These are phyloP conservation scores for Cryphonectria nitschkei DNA, from an alignment of 2,329 filamentous ascomycete genomes.

Conservation along the genomic window DNA sequence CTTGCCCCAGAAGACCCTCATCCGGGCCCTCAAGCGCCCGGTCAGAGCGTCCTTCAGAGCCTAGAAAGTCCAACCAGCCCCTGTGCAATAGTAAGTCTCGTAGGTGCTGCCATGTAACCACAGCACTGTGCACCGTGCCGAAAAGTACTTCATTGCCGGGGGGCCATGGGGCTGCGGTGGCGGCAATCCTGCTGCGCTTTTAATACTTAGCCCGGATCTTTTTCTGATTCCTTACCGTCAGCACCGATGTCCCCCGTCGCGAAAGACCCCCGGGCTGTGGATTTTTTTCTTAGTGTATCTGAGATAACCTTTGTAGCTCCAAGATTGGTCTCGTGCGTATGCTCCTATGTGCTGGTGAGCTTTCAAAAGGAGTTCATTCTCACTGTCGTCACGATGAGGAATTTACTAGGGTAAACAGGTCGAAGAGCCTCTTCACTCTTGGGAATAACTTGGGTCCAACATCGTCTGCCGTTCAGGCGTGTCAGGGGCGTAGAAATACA, in stretches of 20 bases:
- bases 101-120: background rate
- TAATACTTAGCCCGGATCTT: conserved; percentile 3
- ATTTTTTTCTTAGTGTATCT: conserved; percentile 2
- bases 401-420: background rate
- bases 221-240: conserved; percentile 10
- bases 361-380: background rate
- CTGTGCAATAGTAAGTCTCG: conserved; percentile 7
- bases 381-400: background rate
- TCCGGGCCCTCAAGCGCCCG: background rate
- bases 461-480: background rate
- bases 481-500: background rate
- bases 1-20: conserved; percentile 8
- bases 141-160: background rate
- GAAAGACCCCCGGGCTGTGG: background rate
- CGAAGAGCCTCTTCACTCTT: background rate
- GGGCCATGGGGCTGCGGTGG: background rate
- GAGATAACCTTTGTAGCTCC: background rate
- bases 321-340: background rate
- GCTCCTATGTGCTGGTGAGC: background rate
- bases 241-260: background rate
- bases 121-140: background rate
- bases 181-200: background rate
- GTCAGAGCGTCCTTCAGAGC: background rate
- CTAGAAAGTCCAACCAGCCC: conserved; percentile 10
- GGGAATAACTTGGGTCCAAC: background rate